Evolutionary conservation across 345 rosid species (phyloP).

Genomic region (Salix suchowensis): DNA sequence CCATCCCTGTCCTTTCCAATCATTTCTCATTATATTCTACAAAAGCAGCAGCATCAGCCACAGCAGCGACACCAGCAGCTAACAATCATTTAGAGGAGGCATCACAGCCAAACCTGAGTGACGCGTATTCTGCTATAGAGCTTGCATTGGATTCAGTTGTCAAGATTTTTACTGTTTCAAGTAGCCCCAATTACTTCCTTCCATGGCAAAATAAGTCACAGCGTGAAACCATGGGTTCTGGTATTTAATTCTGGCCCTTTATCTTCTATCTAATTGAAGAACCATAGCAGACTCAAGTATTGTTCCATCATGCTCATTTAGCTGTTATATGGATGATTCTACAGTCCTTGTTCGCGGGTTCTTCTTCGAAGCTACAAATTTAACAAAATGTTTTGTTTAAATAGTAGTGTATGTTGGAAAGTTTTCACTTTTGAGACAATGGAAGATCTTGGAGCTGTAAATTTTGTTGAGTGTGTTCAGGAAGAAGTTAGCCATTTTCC

Average conservation of each 20-base stretch:
- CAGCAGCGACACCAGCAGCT: neutral
- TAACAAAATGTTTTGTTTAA: neutral
- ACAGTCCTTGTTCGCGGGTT: neutral
- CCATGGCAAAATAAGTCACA: constrained; percentile 83
- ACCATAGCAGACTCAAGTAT: neutral
- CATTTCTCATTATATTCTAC: neutral
- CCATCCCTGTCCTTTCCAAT: neutral
- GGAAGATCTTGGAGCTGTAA: neutral
- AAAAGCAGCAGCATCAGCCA: neutral
- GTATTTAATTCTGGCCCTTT: constrained; percentile 15
- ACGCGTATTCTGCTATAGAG: constrained; percentile 37
- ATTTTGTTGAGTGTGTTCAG: neutral
- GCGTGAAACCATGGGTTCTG: constrained; percentile 73
- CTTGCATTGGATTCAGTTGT: constrained; percentile 63
- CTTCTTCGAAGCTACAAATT: neutral
- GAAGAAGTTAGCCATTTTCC: neutral
- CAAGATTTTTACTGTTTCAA: constrained; percentile 56
- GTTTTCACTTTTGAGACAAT: neutral
- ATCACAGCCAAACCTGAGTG: neutral
- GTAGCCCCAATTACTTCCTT: constrained; percentile 51
- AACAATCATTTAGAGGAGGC: neutral
- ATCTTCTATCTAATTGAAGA: neutral
- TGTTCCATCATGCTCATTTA: neutral
- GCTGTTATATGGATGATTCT: neutral
- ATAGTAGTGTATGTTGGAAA: neutral